Evolutionary conservation across 2,329 filamentous ascomycete genomes (phyloP), one percentile per base, ranked within the genome.

Genomic region (Monascus ruber): DNA sequence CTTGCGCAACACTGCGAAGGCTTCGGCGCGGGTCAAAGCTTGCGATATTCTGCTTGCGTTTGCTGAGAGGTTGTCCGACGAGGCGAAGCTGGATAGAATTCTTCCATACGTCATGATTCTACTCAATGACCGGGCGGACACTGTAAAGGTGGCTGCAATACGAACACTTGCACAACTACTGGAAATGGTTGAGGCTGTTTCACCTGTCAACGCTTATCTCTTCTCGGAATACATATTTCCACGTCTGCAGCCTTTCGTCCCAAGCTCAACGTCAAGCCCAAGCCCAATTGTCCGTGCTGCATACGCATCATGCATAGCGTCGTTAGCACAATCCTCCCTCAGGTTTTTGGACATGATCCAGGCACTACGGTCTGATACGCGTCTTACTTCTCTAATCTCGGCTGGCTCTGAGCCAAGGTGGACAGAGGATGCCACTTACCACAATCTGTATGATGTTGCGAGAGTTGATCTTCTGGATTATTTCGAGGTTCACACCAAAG

Each of bases 1-100:
- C 17, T 17, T 17, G 48, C 77, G 91, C 45, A 94, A 88, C 43
- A 94, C 89, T 9, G 85, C 87, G 4, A 81, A 89, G 50, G 79
- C 88, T 3, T 82, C 85, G n/a, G 85, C 89, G 25, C 82, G 86
- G 49, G 72, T 95, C 33, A 80, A 86, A 50, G 91, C 86, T 1
- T 94, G 91, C 54, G 91, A 98, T 58, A 73, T 98, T 32, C 72
- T 98, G 35, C 67, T 98, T 36, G 89, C 89, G 2, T 95, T 98
- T 59, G 80, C 88, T 0, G 88, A 96, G 63, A 75, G 84, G 42
- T 64, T 96, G 24, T 94, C 89, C 0, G 93, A 98, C 57, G 91
- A 98, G 63, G 88, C 88, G 3, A 96, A 95, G 60, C 70, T 98
- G 36, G 93, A 98, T 60, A 79, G 91, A 36, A 83, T 96, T 24